phyloP scores from a whole-genome alignment of 2,329 filamentous ascomycete genomes.

The Penicillium sp. region DNA sequence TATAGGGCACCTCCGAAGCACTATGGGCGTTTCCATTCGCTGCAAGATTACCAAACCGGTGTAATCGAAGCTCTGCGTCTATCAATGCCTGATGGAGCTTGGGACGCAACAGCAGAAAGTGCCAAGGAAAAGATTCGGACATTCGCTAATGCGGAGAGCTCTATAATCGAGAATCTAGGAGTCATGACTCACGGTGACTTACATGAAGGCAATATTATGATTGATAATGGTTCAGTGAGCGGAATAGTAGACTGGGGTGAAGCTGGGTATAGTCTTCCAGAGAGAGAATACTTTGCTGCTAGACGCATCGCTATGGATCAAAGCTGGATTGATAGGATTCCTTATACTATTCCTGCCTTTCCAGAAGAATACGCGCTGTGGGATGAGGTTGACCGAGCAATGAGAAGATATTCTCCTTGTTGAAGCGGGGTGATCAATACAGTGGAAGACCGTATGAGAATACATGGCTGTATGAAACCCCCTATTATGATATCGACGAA shows the following conservation, averaged over 20 bases:
- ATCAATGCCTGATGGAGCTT: constrained; percentile 14
- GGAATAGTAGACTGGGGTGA: constrained; percentile 15
- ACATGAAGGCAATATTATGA: constrained; percentile 16
- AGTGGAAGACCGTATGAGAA: no score
- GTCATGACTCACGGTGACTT: constrained; percentile 16
- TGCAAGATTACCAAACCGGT: constrained; percentile 17
- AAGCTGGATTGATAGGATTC: constrained; percentile 9
- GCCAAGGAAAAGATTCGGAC: constrained; percentile 11
- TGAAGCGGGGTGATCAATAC: no score
- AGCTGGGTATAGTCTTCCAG: constrained; percentile 15
- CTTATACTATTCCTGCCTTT: background rate
- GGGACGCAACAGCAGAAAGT: constrained; percentile 5
- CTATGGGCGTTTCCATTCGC: constrained; percentile 20
- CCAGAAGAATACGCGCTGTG: constrained; percentile 13
- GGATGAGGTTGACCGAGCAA: constrained; percentile 13
- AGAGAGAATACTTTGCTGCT: constrained; percentile 15
- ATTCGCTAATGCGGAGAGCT: constrained; percentile 1
- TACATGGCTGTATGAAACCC: no score
- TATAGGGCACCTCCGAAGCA: background rate
- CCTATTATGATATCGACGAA: no score
- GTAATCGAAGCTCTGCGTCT: constrained; percentile 22
- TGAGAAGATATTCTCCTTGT: constrained; percentile 13
- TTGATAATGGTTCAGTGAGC: constrained; percentile 6
- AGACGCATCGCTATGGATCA: constrained; percentile 8
- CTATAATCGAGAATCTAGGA: constrained; percentile 3